Base-by-base conservation (phyloP, 83 land plant species). In the Picea abies region DNA sequence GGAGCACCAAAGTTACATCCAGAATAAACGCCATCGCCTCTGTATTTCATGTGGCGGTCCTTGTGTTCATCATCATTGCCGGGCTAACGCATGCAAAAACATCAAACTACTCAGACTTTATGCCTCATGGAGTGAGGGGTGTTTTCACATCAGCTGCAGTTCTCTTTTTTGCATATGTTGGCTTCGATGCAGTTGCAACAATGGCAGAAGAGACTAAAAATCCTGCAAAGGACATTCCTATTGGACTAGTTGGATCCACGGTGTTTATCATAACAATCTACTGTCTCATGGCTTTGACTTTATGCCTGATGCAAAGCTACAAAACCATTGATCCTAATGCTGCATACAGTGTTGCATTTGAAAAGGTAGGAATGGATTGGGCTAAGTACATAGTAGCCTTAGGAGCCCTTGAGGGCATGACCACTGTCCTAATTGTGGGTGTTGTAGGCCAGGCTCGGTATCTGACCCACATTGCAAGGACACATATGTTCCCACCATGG, bases 161-260 rank as follows among this genome's bases (percentile, higher is more conserved):
- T 14, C 88, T 95, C 70, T 95, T 91, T 85, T 95, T 95, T 58
- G 98, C 98, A 5, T 95, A 95, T 81, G 82, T 93, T 4, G 98
- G 98, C n/a, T 95, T 95, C 76, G 98, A 95, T 81, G 93, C 94
- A 10, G 96, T 95, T 15, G 83, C 96, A 9, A 95, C 97, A 39
- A 89, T 95, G 96, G 97, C 96, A 10, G 96, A 95, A 83, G 97
- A 95, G 81, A 93, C 94, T 19, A 92, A 89, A 83, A 92, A 95
- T 81, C 97, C 96, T 0, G 93, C 52, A n/a, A 52, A 79, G 63
- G 97, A 95, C 80, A 93, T 93, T 68, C 96, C 97, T 9, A 85
- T 95, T 61, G 97, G 96, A 39, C 89, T 95, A 37, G 85, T 95
- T 26, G 93, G 94, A 3, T 86, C 97, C 49, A 95, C 91, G 93